Conservation (phyloP, 768 basidiomycete species). For the Russula sp. region DNA sequence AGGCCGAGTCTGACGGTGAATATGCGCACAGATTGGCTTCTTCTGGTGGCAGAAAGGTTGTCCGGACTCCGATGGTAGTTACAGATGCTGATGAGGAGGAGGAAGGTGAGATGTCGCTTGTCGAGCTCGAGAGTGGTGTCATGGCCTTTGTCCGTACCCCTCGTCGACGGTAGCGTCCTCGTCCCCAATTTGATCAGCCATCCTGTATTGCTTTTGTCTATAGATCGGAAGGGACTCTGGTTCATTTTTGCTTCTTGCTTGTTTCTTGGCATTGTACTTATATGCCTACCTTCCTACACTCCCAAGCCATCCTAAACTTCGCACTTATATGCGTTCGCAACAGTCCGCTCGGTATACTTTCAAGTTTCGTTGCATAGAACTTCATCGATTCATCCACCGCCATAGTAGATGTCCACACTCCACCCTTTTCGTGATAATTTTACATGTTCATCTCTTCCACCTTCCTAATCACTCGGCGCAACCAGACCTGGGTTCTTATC, state of each 20-base stretch:
- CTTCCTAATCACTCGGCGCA: neutral
- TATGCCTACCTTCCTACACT: neutral
- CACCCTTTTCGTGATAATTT: slow-evolving; percentile 22
- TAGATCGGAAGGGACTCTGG: slow-evolving; percentile 5
- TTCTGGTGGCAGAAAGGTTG: slow-evolving; percentile 1
- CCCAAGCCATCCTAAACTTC: neutral
- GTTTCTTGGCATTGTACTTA: neutral
- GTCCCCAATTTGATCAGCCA: neutral
- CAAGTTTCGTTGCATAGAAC: slow-evolving; percentile 15
- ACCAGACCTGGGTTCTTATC: neutral
- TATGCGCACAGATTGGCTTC: neutral
- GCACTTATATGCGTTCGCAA: slow-evolving; percentile 7
- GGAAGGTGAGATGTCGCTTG: slow-evolving; percentile 27
- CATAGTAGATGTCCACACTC: slow-evolving; percentile 18
- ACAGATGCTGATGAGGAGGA: slow-evolving; percentile 19
- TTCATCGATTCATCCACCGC: neutral
- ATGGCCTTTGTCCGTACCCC: slow-evolving; percentile 26
- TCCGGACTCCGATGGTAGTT: slow-evolving; percentile 1
- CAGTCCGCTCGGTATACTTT: neutral
- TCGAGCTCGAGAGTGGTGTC: slow-evolving; percentile 29
- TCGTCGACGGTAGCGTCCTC: slow-evolving; percentile 21
- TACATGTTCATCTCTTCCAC: slow-evolving; percentile 14
- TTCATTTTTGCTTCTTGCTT: slow-evolving; percentile 7
- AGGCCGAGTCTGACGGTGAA: slow-evolving; percentile 28
- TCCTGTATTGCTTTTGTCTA: slow-evolving; percentile 7